phyloP scores from a whole-genome alignment of 805 yeast genomes.

The Pichia exigua region DNA sequence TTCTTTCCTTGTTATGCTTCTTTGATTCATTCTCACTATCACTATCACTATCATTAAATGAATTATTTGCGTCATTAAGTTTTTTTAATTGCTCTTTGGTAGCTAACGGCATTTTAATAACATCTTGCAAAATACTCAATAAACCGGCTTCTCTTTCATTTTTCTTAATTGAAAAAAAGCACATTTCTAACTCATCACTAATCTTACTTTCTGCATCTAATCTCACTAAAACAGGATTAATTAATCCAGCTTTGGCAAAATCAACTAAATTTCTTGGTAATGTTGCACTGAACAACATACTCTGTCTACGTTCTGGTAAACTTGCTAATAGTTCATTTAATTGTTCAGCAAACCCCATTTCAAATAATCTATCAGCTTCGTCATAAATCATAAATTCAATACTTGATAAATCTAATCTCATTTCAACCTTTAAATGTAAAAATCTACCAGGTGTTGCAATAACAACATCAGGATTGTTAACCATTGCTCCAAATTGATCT shows the following conservation, averaged over 20 bases:
- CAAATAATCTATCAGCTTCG: constrained; percentile 95
- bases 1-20: constrained; percentile 26
- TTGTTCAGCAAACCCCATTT: constrained; percentile 93
- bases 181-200: constrained; percentile 86
- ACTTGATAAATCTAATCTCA: constrained; percentile 75
- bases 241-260: constrained; percentile 93
- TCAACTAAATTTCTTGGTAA: constrained; percentile 88
- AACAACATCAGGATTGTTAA: constrained; percentile 88
- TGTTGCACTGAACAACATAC: constrained; percentile 89
- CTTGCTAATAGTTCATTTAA: constrained; percentile 81
- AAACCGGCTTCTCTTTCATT: constrained; percentile 88
- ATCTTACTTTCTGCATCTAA: constrained; percentile 89
- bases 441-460: constrained; percentile 98
- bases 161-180: constrained; percentile 70
- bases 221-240: constrained; percentile 86
- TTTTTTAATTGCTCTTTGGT: constrained; percentile 57
- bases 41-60: constrained; percentile 47
- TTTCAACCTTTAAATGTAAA: constrained; percentile 90
- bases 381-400: constrained; percentile 91
- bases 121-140: constrained; percentile 67
- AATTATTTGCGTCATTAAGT: constrained; percentile 39
- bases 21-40: constrained; percentile 34
- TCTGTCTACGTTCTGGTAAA: constrained; percentile 77
- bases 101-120: constrained; percentile 77
- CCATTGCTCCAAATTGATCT: constrained; percentile 89